These are phyloP conservation scores for Calonectria pteridis DNA, from an alignment of 2,329 filamentous ascomycete genomes.

Conservation along the genomic window DNA sequence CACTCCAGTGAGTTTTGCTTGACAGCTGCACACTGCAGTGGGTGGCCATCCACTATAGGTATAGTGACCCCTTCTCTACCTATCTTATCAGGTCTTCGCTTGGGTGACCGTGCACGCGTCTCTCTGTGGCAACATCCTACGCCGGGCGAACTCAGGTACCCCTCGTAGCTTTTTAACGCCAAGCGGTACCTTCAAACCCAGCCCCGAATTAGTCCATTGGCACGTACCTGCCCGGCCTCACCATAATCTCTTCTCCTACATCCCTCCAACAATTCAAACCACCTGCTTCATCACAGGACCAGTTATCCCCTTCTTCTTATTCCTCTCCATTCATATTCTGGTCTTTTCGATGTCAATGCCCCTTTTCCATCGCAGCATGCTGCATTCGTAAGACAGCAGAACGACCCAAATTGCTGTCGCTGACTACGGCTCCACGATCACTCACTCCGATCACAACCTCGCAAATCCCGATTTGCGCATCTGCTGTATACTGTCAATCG, in stretches of 20 bases:
- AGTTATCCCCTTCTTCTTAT: not conserved
- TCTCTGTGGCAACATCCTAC: not conserved
- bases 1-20: not conserved
- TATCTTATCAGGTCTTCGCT: constrained; percentile 23
- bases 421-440: not conserved
- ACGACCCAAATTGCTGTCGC: not conserved
- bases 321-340: not conserved
- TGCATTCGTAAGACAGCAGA: constrained; percentile 12
- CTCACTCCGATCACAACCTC: not conserved
- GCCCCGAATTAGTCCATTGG: constrained; percentile 22
- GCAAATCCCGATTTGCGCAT: not conserved
- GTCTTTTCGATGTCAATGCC: constrained; percentile 5
- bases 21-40: not conserved
- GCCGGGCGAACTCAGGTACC: constrained; percentile 1
- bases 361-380: not conserved
- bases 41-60: not conserved
- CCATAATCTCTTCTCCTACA: constrained; percentile 24
- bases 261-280: constrained; percentile 1
- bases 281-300: not conserved
- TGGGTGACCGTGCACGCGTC: constrained; percentile 7
- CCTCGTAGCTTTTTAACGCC: constrained; percentile 3
- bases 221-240: constrained; percentile 20
- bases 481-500: not conserved
- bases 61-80: constrained; percentile 5
- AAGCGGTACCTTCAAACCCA: constrained; percentile 20